Evolutionary conservation across 1,284 basidiomycete species (phyloP).

Genomic region (Trichosporon sp.): DNA sequence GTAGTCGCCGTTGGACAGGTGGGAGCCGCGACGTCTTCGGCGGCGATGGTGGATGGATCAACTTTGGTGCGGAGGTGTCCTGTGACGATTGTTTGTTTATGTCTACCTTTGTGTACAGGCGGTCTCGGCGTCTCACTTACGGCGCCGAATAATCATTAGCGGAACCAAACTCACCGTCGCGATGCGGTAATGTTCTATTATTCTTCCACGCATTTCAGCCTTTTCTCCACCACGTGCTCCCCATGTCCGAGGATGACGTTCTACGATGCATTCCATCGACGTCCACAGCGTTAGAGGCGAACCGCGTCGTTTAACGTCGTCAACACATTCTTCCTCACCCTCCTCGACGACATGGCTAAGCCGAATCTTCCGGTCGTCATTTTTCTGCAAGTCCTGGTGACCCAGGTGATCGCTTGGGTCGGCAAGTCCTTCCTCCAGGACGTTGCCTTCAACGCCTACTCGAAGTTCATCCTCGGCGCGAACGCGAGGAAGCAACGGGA

Average conservation of each 20-base stretch:
- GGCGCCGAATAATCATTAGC: slow-evolving; percentile 1
- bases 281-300: not conserved
- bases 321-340: not conserved
- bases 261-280: not conserved
- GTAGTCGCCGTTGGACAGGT: slow-evolving; percentile 2
- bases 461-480: slow-evolving; percentile 60
- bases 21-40: slow-evolving; percentile 2
- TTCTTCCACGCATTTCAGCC: not conserved
- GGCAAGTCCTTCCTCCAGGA: slow-evolving; percentile 76
- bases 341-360: slow-evolving; percentile 20
- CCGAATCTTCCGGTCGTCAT: slow-evolving; percentile 66
- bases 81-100: slow-evolving; percentile 7
- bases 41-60: slow-evolving; percentile 1
- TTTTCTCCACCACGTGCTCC: not conserved
- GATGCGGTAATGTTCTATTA: not conserved
- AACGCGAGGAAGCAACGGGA: slow-evolving; percentile 58
- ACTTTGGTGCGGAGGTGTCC: slow-evolving; percentile 2
- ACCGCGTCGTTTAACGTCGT: not conserved
- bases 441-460: slow-evolving; percentile 65
- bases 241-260: not conserved
- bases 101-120: not conserved
- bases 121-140: not conserved
- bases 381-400: slow-evolving; percentile 71
- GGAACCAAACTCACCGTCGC: not conserved
- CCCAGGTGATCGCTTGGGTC: slow-evolving; percentile 79